Percentiles rank a stretch among this genome's conserved stretches.
These are phyloP conservation scores for Tanacetum coccineum DNA, from an alignment of 129 eudicot genomes.

Conservation along the genomic window DNA sequence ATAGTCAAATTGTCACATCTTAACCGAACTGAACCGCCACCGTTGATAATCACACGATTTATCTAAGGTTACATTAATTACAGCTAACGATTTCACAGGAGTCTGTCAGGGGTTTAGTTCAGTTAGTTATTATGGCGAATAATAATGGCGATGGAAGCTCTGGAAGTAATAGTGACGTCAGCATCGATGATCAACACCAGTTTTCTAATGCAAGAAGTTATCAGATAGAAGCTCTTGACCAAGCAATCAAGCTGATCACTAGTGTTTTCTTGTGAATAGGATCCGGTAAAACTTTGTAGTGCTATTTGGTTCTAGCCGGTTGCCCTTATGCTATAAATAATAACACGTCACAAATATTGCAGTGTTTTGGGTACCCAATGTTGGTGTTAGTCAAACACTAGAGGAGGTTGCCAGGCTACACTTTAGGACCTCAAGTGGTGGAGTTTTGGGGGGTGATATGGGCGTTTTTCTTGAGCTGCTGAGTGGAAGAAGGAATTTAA, in stretches of 20 bases:
- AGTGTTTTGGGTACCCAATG: slow-evolving; percentile 88
- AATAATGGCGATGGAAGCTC: no score
- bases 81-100: no score
- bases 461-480: slow-evolving; percentile 77
- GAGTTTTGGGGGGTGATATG: slow-evolving; percentile 83
- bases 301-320: slow-evolving; percentile 79
- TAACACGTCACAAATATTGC: slow-evolving; percentile 64
- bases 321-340: slow-evolving; percentile 51
- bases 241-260: slow-evolving; percentile 76
- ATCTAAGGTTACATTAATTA: no score
- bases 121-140: no score
- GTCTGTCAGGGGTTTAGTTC: no score
- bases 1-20: no score
- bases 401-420: slow-evolving; percentile 53
- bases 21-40: no score
- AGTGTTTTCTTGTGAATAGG: slow-evolving; percentile 91
- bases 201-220: slow-evolving; percentile 37
- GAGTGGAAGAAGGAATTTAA: slow-evolving; percentile 58
- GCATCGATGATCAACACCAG: no score
- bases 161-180: no score
- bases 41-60: no score
- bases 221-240: slow-evolving; percentile 80
- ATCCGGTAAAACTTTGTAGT: slow-evolving; percentile 79
- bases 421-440: slow-evolving; percentile 78
- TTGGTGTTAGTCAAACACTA: slow-evolving; percentile 90